Evolutionary conservation across 176 grass and related monocot species (phyloP), one percentile per base, ranked within the genome.

Genomic region (Hordeum marinum): DNA sequence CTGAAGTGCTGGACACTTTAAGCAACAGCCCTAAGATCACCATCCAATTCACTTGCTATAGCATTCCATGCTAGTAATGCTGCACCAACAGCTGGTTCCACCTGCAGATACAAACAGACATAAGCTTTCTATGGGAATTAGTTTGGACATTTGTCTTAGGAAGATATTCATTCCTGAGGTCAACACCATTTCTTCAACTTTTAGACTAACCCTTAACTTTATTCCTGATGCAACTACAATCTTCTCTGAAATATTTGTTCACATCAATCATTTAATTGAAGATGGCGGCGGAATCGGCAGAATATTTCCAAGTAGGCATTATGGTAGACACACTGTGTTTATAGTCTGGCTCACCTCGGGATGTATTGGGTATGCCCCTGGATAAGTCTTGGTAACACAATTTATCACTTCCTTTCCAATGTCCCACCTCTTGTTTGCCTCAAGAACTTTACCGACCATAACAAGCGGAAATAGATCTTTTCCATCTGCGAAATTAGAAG

Each of bases 381-480:
- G 83, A 77, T 88, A 92, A 48, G 76, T 71, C 48, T 86, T 88
- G 80, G 83, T 87, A 59, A 95, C 82, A 85, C 85, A 92, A 34
- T 82, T 81, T 82, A 95, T 86, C 34, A 95, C 93, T 84, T 95
- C 90, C 62, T 92, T 92, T 1, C 93, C 93, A 48, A 95, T 95
- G 87, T 95, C 90, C 93, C 93, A 95, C 72, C 26, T 87, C 61
- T 92, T 40, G 65, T 95, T 95, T 84, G 88, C 90, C 81, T 90
- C 90, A n/a, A 95, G 90, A 62, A 95, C 93, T 76, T 87, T 90
- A 41, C 90, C 90, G 66, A 95, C 93, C 90, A 95, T 92, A 24
- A 95, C 93, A 68, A 95, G 93, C 1, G 90, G 93, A 76, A 95
- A 95, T 59, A 52, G 57, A 43, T 88, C 76, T 25, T 84, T 82